These are phyloP conservation scores for Xerocomellus chrysenteron DNA, from an alignment of 768 basidiomycete genomes.

Conservation along the genomic window DNA sequence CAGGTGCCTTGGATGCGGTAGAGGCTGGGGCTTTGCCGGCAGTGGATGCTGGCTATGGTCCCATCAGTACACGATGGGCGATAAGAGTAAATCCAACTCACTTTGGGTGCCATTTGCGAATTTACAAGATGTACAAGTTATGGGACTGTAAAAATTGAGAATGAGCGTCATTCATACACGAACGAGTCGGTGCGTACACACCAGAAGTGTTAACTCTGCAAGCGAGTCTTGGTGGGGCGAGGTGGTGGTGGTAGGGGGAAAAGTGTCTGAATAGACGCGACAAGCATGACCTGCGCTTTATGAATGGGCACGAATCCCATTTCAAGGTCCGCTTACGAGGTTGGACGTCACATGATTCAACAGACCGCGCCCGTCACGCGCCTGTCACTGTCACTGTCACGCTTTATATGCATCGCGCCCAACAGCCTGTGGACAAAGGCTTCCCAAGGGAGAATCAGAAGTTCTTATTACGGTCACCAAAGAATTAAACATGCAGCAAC, in stretches of 20 bases:
- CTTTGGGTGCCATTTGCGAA: constrained; percentile 39
- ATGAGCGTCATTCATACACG: constrained; percentile 14
- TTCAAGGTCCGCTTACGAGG: constrained; percentile 34
- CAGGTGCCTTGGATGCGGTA: constrained; percentile 60
- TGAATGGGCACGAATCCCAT: constrained; percentile 32
- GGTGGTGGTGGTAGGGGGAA: constrained; percentile 33
- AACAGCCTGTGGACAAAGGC: too few species aligned
- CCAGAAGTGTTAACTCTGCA: constrained; percentile 24
- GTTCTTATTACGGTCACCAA: not conserved
- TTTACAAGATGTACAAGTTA: constrained; percentile 34
- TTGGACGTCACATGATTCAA: constrained; percentile 34
- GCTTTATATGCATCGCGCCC: constrained; percentile 7
- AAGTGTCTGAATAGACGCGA: constrained; percentile 30
- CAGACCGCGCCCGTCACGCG: constrained; percentile 38
- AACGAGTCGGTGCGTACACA: constrained; percentile 10
- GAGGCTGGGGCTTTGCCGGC: constrained; percentile 46
- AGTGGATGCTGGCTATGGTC: constrained; percentile 41
- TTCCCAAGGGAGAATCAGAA: not conserved
- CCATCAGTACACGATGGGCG: constrained; percentile 11
- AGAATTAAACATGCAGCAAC: not conserved
- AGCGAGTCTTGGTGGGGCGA: constrained; percentile 14
- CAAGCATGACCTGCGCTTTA: constrained; percentile 29
- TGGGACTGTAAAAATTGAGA: constrained; percentile 18
- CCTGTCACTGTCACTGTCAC: constrained; percentile 23
- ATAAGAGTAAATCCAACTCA: constrained; percentile 15